These are phyloP conservation scores for Neonectria magnoliae DNA, from an alignment of 2,329 filamentous ascomycete species.

Conservation along the genomic window DNA sequence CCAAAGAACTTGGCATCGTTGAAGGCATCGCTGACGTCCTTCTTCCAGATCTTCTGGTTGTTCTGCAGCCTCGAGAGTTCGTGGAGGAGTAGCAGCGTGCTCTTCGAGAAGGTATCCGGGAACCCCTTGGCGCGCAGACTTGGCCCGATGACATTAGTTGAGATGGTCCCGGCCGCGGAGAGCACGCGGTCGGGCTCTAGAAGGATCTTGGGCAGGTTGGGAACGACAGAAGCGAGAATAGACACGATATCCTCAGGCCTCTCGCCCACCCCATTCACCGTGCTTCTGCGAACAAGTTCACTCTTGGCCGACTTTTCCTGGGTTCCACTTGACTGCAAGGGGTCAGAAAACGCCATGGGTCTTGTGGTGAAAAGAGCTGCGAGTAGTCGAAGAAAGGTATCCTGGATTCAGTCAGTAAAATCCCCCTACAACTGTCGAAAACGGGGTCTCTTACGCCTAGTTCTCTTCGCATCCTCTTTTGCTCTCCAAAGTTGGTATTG, in stretches of 20 bases:
- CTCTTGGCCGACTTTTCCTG: constrained; percentile 51
- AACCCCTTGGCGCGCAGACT: constrained; percentile 86
- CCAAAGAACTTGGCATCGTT: constrained; percentile 88
- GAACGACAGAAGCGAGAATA: constrained; percentile 82
- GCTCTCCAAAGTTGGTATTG: constrained; percentile 97
- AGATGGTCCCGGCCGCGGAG: constrained; percentile 81
- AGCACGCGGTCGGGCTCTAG: constrained; percentile 86
- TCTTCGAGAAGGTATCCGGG: constrained; percentile 82
- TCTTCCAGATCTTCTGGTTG: constrained; percentile 90
- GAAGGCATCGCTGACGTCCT: constrained; percentile 90
- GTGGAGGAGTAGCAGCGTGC: constrained; percentile 76
- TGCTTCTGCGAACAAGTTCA: constrained; percentile 51
- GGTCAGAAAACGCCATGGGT: constrained; percentile 76
- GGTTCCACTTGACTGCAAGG: constrained; percentile 48
- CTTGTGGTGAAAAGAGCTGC: constrained; percentile 95
- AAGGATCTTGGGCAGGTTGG: constrained; percentile 82
- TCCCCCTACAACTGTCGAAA: neutral
- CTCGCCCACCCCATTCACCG: constrained; percentile 50
- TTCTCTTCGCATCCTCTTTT: constrained; percentile 89
- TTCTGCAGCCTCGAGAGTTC: constrained; percentile 81
- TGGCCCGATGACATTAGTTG: constrained; percentile 83
- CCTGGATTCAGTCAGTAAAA: constrained; percentile 61
- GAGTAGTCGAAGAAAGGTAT: constrained; percentile 86
- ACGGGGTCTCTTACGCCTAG: constrained; percentile 72
- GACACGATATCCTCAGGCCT: constrained; percentile 80